Conservation (phyloP, 2,329 filamentous ascomycete genomes). For the Alternaria arbusti region DNA sequence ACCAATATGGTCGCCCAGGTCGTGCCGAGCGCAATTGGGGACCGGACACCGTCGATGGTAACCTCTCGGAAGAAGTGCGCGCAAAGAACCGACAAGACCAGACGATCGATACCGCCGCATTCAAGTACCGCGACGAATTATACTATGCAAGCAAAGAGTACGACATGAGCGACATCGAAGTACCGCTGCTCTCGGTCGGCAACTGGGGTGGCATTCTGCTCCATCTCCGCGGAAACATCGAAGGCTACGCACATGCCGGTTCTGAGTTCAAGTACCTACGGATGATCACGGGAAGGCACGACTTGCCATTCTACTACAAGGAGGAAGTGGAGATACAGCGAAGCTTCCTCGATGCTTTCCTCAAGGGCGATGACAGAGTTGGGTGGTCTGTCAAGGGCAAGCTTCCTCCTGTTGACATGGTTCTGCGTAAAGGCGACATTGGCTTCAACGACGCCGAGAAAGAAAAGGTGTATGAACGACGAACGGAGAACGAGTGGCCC, state of each 20-base stretch:
- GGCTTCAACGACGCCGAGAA: slow-evolving; percentile 69
- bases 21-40: slow-evolving; percentile 61
- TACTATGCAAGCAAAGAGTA: slow-evolving; percentile 73
- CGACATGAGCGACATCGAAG: slow-evolving; percentile 68
- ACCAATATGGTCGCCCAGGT: slow-evolving; percentile 69
- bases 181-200: slow-evolving; percentile 70
- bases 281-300: slow-evolving; percentile 73
- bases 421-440: slow-evolving; percentile 69
- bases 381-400: slow-evolving; percentile 67
- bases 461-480: slow-evolving; percentile 62
- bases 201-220: slow-evolving; percentile 76
- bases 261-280: slow-evolving; percentile 73
- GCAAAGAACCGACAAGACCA: slow-evolving; percentile 54
- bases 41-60: slow-evolving; percentile 64
- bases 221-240: slow-evolving; percentile 72
- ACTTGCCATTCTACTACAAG: slow-evolving; percentile 74
- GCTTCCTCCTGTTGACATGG: slow-evolving; percentile 65
- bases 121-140: slow-evolving; percentile 66
- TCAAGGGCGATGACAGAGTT: slow-evolving; percentile 68
- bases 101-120: slow-evolving; percentile 43
- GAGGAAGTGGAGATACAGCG: slow-evolving; percentile 72
- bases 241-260: slow-evolving; percentile 68
- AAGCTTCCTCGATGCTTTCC: slow-evolving; percentile 73
- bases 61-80: slow-evolving; percentile 61
- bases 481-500: slow-evolving; percentile 70